Evolutionary conservation across 2,329 filamentous ascomycete species (phyloP).

Genomic region (Zopfia rhizophila): DNA sequence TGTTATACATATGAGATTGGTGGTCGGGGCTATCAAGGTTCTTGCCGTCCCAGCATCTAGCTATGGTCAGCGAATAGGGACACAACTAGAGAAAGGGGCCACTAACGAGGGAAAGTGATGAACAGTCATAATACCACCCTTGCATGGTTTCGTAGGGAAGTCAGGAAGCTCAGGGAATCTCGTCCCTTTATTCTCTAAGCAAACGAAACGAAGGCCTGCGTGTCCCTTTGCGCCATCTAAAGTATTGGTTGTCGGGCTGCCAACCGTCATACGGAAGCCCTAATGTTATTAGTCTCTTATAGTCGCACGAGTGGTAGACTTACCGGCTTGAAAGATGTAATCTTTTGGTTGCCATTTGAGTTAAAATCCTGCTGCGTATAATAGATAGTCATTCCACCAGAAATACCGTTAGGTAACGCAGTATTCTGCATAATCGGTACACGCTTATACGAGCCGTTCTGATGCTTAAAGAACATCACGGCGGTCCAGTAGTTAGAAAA

Average conservation of each 20-base stretch:
- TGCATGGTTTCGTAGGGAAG: conserved; percentile 38
- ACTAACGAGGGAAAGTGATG: conserved; percentile 37
- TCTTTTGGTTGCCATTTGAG: conserved; percentile 44
- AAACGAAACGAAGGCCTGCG: conserved; percentile 39
- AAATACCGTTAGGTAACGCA: conserved; percentile 35
- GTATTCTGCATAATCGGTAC: conserved; percentile 41
- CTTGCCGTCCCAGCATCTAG: conserved; percentile 71
- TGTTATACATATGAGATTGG: conserved; percentile 43
- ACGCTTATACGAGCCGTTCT: conserved; percentile 41
- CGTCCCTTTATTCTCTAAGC: conserved; percentile 39
- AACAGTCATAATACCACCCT: conserved; percentile 40
- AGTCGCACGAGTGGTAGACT: not conserved
- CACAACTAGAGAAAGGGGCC: not conserved
- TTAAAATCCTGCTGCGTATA: conserved; percentile 50
- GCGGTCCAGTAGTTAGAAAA: conserved; percentile 30
- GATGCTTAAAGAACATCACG: conserved; percentile 41
- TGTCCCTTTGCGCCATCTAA: conserved; percentile 29
- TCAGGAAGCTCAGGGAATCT: conserved; percentile 35
- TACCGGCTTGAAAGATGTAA: conserved; percentile 36
- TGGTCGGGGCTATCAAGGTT: conserved; percentile 67
- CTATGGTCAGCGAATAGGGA: conserved; percentile 14
- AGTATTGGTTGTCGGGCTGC: conserved; percentile 41
- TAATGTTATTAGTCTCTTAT: conserved; percentile 11
- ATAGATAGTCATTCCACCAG: conserved; percentile 45
- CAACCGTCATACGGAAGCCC: conserved; percentile 47